Conservation (phyloP, 2,329 filamentous ascomycete genomes). For the Chaetomiaceae sp. region DNA sequence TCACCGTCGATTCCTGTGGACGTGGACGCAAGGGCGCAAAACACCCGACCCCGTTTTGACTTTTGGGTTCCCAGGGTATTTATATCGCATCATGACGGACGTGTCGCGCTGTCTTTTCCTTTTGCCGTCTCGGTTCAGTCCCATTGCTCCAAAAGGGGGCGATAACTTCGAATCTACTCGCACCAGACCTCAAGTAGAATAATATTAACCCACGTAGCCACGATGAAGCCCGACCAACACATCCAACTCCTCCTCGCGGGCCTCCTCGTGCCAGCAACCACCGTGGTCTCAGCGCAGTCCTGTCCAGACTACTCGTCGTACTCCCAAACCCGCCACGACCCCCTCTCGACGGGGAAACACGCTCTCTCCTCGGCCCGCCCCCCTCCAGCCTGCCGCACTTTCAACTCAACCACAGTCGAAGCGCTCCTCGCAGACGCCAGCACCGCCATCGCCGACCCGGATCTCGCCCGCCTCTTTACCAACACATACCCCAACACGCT, state of each 20-base stretch:
- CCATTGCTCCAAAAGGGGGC: no score
- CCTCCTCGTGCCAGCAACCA: not conserved
- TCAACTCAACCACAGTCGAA: slow-evolving; percentile 72
- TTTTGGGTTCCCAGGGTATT: no score
- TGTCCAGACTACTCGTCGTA: slow-evolving; percentile 65
- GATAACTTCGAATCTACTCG: no score
- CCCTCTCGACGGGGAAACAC: slow-evolving; percentile 71
- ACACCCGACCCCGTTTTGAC: no score
- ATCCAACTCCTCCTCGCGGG: not conserved
- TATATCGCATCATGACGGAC: no score
- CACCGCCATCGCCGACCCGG: slow-evolving; percentile 66
- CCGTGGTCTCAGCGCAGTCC: slow-evolving; percentile 6
- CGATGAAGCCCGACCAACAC: not conserved
- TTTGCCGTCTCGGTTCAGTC: no score
- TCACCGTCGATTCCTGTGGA: slow-evolving; percentile 1
- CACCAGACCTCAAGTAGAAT: no score
- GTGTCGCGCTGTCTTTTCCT: no score
- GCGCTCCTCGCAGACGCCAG: slow-evolving; percentile 67
- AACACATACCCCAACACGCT: slow-evolving; percentile 73
- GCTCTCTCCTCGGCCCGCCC: slow-evolving; percentile 78
- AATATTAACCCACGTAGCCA: no score
- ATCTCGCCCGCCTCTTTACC: slow-evolving; percentile 65
- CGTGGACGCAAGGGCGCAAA: no score
- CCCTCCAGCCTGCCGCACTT: slow-evolving; percentile 69
- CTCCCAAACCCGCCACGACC: slow-evolving; percentile 56